phyloP scores from a whole-genome alignment of 2,329 filamentous ascomycete genomes.

The Sphaerulina populicola region DNA sequence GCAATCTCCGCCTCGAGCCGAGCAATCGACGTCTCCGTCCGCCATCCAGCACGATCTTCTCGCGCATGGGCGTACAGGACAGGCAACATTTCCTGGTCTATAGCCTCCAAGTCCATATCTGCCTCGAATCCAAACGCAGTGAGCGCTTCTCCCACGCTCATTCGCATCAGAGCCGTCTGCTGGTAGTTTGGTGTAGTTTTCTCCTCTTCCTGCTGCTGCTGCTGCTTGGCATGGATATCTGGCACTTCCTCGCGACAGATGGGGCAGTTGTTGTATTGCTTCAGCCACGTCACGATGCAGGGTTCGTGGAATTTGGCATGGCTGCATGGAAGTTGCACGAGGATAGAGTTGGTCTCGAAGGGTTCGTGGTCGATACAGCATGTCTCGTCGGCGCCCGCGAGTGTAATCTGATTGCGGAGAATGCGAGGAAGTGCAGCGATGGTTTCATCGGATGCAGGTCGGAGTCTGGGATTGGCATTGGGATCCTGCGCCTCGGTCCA shows the following conservation, averaged over 20 bases:
- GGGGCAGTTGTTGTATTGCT: slow-evolving; percentile 20
- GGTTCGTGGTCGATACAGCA: slow-evolving; percentile 19
- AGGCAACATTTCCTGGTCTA: slow-evolving; percentile 4
- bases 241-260: slow-evolving; percentile 18
- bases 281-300: slow-evolving; percentile 23
- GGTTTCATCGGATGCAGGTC: slow-evolving; percentile 17
- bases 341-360: slow-evolving; percentile 13
- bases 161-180: not conserved
- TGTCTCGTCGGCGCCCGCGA: slow-evolving; percentile 6
- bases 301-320: slow-evolving; percentile 18
- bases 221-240: not conserved
- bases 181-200: not conserved
- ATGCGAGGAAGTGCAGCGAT: slow-evolving; percentile 19
- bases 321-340: slow-evolving; percentile 21
- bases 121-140: not conserved
- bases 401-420: slow-evolving; percentile 10
- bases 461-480: slow-evolving; percentile 8
- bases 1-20: slow-evolving; percentile 2
- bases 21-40: slow-evolving; percentile 2
- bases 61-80: slow-evolving; percentile 3
- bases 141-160: slow-evolving; percentile 2
- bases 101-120: not conserved
- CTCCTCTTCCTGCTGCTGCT: not conserved
- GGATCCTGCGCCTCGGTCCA: slow-evolving; percentile 26
- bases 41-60: not conserved